phyloP scores from a whole-genome alignment of 257 asterid genomes.

The Sherardia arvensis region DNA sequence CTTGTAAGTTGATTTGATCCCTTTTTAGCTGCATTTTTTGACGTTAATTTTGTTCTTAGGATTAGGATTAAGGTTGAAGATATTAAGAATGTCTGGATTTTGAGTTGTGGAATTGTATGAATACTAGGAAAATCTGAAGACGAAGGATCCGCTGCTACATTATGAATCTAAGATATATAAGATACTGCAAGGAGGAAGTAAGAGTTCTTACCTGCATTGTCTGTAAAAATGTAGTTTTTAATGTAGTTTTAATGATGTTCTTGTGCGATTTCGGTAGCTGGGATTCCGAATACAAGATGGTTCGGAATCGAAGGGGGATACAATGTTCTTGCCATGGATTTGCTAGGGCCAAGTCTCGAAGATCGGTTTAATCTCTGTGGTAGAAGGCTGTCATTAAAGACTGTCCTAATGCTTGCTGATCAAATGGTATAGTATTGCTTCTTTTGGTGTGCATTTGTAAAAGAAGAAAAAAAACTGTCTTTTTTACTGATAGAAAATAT shows the following conservation, averaged over 20 bases:
- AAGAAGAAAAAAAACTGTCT: too few relatives aligned
- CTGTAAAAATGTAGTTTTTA: not conserved
- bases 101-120: not conserved
- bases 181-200: slow-evolving; percentile 84
- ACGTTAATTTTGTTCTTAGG: not conserved
- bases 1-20: slow-evolving; percentile 39
- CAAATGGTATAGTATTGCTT: slow-evolving; percentile 43
- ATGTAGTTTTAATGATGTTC: slow-evolving; percentile 1
- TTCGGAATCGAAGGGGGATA: slow-evolving; percentile 89
- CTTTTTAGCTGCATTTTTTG: not conserved
- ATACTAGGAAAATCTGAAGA: slow-evolving; percentile 69
- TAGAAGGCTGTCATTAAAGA: slow-evolving; percentile 72
- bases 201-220: slow-evolving; percentile 18
- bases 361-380: slow-evolving; percentile 78
- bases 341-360: slow-evolving; percentile 90
- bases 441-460: not conserved
- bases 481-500: slow-evolving; percentile 8
- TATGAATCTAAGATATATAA: slow-evolving; percentile 69
- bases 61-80: not conserved
- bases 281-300: slow-evolving; percentile 70
- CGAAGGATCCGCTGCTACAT: slow-evolving; percentile 63
- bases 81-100: not conserved
- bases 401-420: slow-evolving; percentile 92
- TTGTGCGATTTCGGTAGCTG: slow-evolving; percentile 38
- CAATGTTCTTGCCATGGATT: slow-evolving; percentile 83